phyloP scores from a whole-genome alignment of 495 filamentous ascomycete species.

The Trichoderma reesei region DNA sequence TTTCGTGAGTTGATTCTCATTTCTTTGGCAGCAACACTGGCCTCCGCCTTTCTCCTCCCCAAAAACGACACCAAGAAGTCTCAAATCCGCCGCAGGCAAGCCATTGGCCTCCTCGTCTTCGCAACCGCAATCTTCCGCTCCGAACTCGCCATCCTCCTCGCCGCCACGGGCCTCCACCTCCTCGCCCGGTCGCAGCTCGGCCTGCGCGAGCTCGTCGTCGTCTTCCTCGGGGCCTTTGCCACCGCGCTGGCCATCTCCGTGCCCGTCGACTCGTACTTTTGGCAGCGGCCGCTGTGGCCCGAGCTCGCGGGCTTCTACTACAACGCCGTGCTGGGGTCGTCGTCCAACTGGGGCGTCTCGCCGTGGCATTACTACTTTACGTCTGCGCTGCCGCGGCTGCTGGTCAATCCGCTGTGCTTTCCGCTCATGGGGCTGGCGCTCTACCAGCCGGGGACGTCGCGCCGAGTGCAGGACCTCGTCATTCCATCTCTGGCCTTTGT shows the following conservation, averaged over 20 bases:
- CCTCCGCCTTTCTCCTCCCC: constrained; percentile 62
- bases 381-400: constrained; percentile 68
- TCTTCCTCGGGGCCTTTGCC: constrained; percentile 56
- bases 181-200: constrained; percentile 46
- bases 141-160: constrained; percentile 77
- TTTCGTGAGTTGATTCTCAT: background rate
- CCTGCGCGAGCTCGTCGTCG: constrained; percentile 49
- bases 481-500: constrained; percentile 64
- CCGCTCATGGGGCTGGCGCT: constrained; percentile 57
- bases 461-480: constrained; percentile 41
- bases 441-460: constrained; percentile 33
- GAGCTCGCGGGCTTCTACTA: constrained; percentile 84
- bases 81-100: constrained; percentile 34
- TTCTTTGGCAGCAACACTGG: constrained; percentile 49
- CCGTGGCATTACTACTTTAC: constrained; percentile 79
- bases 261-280: constrained; percentile 81
- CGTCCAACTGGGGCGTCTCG: constrained; percentile 77
- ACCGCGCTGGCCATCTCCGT: constrained; percentile 57
- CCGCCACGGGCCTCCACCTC: constrained; percentile 44
- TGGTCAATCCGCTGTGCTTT: constrained; percentile 65
- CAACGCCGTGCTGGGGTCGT: constrained; percentile 72
- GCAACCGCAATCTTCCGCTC: constrained; percentile 83
- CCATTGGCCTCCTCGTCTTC: constrained; percentile 67
- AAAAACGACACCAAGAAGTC: constrained; percentile 22
- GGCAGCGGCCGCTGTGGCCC: constrained; percentile 83